Evolutionary conservation across 768 basidiomycete genomes (phyloP).

Genomic region (Kwoniella sp.): DNA sequence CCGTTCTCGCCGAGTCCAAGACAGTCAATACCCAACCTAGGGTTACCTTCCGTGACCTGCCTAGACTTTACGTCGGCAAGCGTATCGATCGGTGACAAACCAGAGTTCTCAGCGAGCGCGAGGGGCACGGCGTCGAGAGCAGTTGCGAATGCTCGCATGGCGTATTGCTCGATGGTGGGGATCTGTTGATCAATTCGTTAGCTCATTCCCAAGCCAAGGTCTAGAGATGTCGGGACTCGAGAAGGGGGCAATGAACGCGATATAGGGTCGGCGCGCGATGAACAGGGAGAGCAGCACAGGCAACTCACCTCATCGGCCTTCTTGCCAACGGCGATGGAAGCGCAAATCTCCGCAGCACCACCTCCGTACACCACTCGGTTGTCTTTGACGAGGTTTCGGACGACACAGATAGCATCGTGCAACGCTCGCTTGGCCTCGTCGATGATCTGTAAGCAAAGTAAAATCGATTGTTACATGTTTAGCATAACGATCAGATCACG

Average conservation of each 20-base stretch:
- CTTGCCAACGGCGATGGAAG: slow-evolving; percentile 86
- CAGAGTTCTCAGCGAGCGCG: slow-evolving; percentile 96
- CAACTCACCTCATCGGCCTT: slow-evolving; percentile 83
- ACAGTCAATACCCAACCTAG: slow-evolving; percentile 91
- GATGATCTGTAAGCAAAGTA: slow-evolving; percentile 69
- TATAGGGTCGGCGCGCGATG: too few relatives aligned
- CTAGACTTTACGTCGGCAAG: slow-evolving; percentile 92
- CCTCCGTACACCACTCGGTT: slow-evolving; percentile 98
- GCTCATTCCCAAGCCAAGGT: too few relatives aligned
- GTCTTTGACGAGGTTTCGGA: slow-evolving; percentile 91
- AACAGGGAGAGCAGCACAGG: neutral
- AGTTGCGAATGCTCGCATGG: slow-evolving; percentile 97
- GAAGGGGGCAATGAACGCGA: neutral
- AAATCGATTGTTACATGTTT: neutral
- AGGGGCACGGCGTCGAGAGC: slow-evolving; percentile 94
- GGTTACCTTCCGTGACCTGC: slow-evolving; percentile 82
- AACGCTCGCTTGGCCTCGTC: slow-evolving; percentile 98
- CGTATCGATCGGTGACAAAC: slow-evolving; percentile 92
- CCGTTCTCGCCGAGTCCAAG: slow-evolving; percentile 82
- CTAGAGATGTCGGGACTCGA: neutral
- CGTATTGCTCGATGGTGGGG: slow-evolving; percentile 97
- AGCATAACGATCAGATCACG: neutral
- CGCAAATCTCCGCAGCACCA: slow-evolving; percentile 96
- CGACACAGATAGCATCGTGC: slow-evolving; percentile 96
- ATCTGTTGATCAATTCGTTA: slow-evolving; percentile 62